Conservation (phyloP, 208 protist genomes). For the Leishmania arabica region DNA sequence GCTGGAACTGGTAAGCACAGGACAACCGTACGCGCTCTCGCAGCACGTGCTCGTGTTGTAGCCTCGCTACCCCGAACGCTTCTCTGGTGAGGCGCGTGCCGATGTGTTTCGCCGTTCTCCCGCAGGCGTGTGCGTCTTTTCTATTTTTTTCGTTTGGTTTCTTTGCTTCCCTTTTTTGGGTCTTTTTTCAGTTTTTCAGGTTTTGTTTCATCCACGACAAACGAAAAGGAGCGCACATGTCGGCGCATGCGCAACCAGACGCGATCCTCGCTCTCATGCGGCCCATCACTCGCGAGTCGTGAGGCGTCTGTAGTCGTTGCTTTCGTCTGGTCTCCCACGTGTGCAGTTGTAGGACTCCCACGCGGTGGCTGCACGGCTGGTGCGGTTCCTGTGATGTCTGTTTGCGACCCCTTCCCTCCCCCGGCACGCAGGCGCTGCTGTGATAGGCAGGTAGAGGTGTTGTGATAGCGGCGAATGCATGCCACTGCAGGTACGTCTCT, state of each 20-base stretch:
- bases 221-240: slow-evolving; percentile 5
- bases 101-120: neutral
- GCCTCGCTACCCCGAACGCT: neutral
- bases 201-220: slow-evolving; percentile 16
- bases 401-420: too few species aligned
- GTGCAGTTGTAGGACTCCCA: neutral
- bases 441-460: neutral
- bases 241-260: neutral
- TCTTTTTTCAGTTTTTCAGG: neutral
- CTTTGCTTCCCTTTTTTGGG: slow-evolving; percentile 19
- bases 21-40: neutral
- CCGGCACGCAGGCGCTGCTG: neutral
- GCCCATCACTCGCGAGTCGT: neutral
- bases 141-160: slow-evolving; percentile 17
- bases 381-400: neutral
- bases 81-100: neutral
- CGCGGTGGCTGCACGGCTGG: neutral
- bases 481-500: neutral
- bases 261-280: neutral
- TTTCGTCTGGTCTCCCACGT: neutral
- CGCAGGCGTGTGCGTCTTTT: neutral
- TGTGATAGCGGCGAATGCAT: neutral
- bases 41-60: neutral
- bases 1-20: slow-evolving; percentile 79
- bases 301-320: neutral